These are phyloP conservation scores for Acer negundo DNA, from an alignment of 345 rosid species.

Conservation along the genomic window DNA sequence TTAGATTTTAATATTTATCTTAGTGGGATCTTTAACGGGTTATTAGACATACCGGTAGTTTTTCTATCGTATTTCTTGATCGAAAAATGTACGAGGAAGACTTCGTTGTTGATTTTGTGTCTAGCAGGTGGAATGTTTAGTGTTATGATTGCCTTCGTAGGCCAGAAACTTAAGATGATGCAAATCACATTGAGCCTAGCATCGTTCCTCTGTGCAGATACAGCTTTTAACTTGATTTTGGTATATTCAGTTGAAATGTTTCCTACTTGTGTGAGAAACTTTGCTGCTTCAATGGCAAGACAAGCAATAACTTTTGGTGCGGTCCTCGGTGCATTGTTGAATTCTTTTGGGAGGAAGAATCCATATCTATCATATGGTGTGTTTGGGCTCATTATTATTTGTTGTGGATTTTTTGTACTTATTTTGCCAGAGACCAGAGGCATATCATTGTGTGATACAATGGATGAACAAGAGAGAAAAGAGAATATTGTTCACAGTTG, in stretches of 20 bases:
- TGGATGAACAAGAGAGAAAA: constrained; percentile 40
- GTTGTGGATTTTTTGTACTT: no score
- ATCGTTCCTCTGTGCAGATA: constrained; percentile 5
- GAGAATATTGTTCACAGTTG: constrained; percentile 1
- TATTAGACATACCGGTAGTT: no score
- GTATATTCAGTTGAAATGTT: constrained; percentile 18
- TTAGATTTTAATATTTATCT: constrained; percentile 35
- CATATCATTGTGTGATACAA: constrained; percentile 30
- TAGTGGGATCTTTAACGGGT: constrained; percentile 38
- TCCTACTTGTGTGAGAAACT: neutral
- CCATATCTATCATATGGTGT: constrained; percentile 27
- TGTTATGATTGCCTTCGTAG: constrained; percentile 29
- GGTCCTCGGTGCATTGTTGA: no score
- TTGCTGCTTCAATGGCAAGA: no score
- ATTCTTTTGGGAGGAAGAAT: no score
- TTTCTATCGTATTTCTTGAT: constrained; percentile 26
- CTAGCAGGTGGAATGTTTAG: constrained; percentile 37
- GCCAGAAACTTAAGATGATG: neutral
- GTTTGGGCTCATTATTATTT: constrained; percentile 20
- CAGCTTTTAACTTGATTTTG: constrained; percentile 7
- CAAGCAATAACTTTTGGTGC: no score
- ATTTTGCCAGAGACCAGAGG: constrained; percentile 21
- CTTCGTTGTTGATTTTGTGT: constrained; percentile 31
- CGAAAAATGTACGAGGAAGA: constrained; percentile 35
- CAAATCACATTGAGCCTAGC: neutral